Evolutionary conservation across 1,284 basidiomycete species (phyloP).

Genomic region (Moniliophthora roreri): DNA sequence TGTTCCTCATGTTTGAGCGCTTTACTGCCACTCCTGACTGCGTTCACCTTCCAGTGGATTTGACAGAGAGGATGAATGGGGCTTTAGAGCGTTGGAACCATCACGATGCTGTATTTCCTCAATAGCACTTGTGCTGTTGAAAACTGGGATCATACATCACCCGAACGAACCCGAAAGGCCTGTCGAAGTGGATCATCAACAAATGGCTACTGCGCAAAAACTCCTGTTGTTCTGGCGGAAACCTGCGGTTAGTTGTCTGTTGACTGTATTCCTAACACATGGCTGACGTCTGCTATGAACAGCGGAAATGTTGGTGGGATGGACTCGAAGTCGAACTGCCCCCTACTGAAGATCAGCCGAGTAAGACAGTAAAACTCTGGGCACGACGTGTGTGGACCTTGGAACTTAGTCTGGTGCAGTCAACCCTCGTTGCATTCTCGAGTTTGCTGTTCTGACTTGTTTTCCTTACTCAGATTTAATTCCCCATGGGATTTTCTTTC

Average conservation of each 20-base stretch:
- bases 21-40: conserved; percentile 4
- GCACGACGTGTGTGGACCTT: conserved; percentile 98
- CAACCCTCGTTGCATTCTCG: not conserved
- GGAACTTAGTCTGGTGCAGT: conserved; percentile 84
- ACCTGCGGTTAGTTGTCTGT: conserved; percentile 75
- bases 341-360: conserved; percentile 33
- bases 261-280: conserved; percentile 5
- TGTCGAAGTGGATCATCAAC: conserved; percentile 83
- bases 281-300: conserved; percentile 9
- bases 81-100: conserved; percentile 94
- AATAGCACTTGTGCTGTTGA: conserved; percentile 95
- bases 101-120: conserved; percentile 96
- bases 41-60: conserved; percentile 71
- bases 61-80: conserved; percentile 95
- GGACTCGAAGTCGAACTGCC: conserved; percentile 89
- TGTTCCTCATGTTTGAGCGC: conserved; percentile 11
- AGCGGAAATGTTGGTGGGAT: conserved; percentile 99
- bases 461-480: conserved; percentile 1
- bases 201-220: conserved; percentile 98
- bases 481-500: not conserved
- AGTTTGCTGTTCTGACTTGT: not conserved
- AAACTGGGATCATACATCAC: conserved; percentile 91
- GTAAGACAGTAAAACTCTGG: conserved; percentile 80
- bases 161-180: conserved; percentile 57
- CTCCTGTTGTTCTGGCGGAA: conserved; percentile 98